Evolutionary conservation across 1,139 yeast genomes (phyloP), one percentile per base, ranked within the genome.

Genomic region (Hyphopichia burtonii): DNA sequence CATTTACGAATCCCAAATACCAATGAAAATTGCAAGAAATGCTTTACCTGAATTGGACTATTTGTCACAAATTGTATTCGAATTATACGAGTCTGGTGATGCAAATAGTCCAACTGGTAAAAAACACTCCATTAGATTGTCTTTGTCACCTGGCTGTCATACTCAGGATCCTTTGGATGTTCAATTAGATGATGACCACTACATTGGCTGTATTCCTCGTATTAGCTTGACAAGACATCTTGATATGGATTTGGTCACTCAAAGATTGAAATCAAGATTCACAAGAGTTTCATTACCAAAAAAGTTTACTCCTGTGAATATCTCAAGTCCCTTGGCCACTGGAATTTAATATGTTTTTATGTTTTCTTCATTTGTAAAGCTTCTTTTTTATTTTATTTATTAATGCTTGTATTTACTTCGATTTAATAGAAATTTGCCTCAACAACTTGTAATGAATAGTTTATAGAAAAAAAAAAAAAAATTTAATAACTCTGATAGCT

Each of bases 161-260:
- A 90, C 98, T 0, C 96, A 90, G 56, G 96, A 93, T 63, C 99
- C 99, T 15, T 74, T 94, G 49, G 99, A 94, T 66, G 96, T 94
- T 36, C 96, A 93, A 64, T 74, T 94, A 38, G 99, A 94, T 64
- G 94, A 90, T 40, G 93, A 90, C 61, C 99, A 94, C 64, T 93
- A 94, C 65, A 93, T 94, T 51, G 93, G 96, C 15, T 93, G 97
- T 58, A 94, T 93, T 52, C 96, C 97, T 32, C 80, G 93, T 54
- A 80, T 90, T 43, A 84, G 89, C 41, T 74, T 94, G 55, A 94
- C 99, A 0, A 81, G 96, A 57, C 98, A 94, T 63, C 73, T 94
- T 61, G 99, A 94, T 61, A 82, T 89, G 76, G 96, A 90, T 56
- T 78, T 90, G 59, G 94, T 93, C 15, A 80, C 87, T 20, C 93